Percentiles rank a stretch among this genome's conserved stretches.
phyloP scores from a whole-genome alignment of 164 flowering plant species.

The Saururus chinensis region DNA sequence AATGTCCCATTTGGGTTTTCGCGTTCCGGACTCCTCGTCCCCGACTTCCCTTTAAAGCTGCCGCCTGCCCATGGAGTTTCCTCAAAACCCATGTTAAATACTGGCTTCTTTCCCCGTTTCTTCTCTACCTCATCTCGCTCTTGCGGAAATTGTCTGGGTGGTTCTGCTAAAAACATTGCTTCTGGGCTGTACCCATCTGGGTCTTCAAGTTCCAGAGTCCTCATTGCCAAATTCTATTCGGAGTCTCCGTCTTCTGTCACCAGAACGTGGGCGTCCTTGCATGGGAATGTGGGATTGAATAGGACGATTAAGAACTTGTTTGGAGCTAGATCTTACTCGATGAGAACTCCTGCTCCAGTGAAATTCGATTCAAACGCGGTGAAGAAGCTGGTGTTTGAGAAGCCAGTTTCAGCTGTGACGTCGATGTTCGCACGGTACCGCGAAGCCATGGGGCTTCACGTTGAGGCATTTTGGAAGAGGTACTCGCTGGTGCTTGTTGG shows the following conservation, averaged over 20 bases:
- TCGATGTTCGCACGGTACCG: conserved; percentile 42
- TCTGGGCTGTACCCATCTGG: too few species aligned
- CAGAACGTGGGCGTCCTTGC: too few species aligned
- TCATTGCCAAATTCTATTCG: too few species aligned
- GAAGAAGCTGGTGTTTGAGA: conserved; percentile 21
- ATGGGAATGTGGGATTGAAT: conserved; percentile 3
- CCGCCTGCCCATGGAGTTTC: too few species aligned
- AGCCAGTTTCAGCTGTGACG: conserved; percentile 31
- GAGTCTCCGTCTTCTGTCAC: too few species aligned
- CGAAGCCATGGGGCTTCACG: conserved; percentile 64
- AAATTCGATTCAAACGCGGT: conserved; percentile 22
- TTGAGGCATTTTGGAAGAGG: conserved; percentile 80
- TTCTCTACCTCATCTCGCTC: background rate
- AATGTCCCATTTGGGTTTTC: too few species aligned
- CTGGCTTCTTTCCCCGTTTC: background rate
- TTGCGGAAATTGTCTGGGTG: background rate
- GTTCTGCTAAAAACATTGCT: too few species aligned
- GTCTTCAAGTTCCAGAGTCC: too few species aligned
- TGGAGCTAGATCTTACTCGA: conserved; percentile 31
- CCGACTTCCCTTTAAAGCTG: too few species aligned
- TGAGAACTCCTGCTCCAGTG: conserved; percentile 8
- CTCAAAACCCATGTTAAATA: too few species aligned
- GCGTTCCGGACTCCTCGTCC: too few species aligned
- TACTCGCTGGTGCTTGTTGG: conserved; percentile 57
- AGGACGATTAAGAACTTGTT: conserved; percentile 5